These are phyloP conservation scores for Turnera subulata DNA, from an alignment of 345 rosid species.

Conservation along the genomic window DNA sequence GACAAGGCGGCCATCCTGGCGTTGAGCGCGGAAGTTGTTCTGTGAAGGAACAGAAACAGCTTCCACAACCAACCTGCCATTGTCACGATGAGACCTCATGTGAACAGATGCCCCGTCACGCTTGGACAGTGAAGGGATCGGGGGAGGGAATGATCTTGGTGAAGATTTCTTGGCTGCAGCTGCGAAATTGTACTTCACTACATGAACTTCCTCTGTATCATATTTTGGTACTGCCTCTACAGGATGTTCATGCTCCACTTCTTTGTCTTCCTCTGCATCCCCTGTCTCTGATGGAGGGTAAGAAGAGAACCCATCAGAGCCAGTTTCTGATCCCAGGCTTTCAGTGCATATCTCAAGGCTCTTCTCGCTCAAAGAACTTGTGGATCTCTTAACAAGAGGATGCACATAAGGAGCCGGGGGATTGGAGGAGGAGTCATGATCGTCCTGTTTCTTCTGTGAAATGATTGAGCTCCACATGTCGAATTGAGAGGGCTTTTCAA, in stretches of 20 bases:
- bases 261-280: conserved; percentile 42
- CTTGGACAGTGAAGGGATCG: conserved; percentile 58
- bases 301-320: conserved; percentile 76
- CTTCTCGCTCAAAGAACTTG: conserved; percentile 60
- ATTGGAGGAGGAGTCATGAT: too few species aligned
- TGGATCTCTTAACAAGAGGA: conserved; percentile 56
- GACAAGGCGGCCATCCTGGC: conserved; percentile 87
- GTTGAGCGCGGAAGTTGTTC: conserved; percentile 64
- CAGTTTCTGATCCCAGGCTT: conserved; percentile 98
- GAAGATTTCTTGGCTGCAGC: conserved; percentile 21
- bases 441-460: conserved; percentile 40
- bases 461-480: conserved; percentile 65
- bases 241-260: conserved; percentile 21
- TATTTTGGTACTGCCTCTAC: conserved; percentile 10
- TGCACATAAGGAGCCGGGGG: conserved; percentile 62
- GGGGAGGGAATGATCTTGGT: conserved; percentile 67
- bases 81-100: conserved; percentile 71
- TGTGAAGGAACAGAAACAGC: conserved; percentile 73
- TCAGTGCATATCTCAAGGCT: conserved; percentile 94
- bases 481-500: conserved; percentile 29
- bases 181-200: conserved; percentile 16
- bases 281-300: conserved; percentile 51
- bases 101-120: conserved; percentile 49
- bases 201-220: conserved; percentile 21
- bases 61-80: conserved; percentile 85